Evolutionary conservation across 352 stramenopile species (phyloP), one percentile per base, ranked within the genome.

Genomic region (Globisporangium camurandrum): DNA sequence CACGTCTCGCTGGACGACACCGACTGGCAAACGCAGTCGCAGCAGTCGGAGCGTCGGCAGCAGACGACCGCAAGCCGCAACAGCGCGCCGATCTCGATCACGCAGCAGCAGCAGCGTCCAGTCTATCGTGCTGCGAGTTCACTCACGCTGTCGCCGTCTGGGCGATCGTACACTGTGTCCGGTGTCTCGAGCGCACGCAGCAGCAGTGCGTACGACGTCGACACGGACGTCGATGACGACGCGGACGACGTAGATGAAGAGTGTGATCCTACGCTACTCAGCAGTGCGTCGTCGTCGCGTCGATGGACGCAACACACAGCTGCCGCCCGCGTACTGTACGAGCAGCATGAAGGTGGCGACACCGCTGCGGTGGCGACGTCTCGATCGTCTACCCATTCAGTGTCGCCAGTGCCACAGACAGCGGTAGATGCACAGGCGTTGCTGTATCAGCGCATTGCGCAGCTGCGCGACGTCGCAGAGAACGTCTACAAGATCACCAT

Each of bases 381-480:
- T 37, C 10, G 3, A 9, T 26, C 17, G 6, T n/a, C 12, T 24
- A 26, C 24, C 1, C 16, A 24, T 24, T 38, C 31, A 20, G 7
- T 16, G 10, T 2, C 33, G 12, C 33, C 22, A 19, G 20, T n/a
- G n/a, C n/a, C n/a, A n/a, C n/a, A n/a, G n/a, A n/a, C n/a, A n/a
- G n/a, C n/a, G n/a, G n/a, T 44, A 12, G 28, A 4, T 2, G 20
- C 49, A 10, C 51, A 57, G 36, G 42, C 39, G 7, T 5, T 71
- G 45, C 42, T 81, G 26, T 81, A 67, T 57, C 52, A 69, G 23
- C 69, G 71, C 26, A 77, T 81, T 23, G 64, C 62, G 2, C 58
- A 75, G 28, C 64, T 81, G 9, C 64, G 69, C 11, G 56, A 71
- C 40, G 44, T 54, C 19, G 69, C 69, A 22, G 69, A 81, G 37